Percentiles rank a stretch among this genome's conserved stretches.
phyloP scores from a whole-genome alignment of 148 eudicot genomes.

The Amaranthus cruentus region DNA sequence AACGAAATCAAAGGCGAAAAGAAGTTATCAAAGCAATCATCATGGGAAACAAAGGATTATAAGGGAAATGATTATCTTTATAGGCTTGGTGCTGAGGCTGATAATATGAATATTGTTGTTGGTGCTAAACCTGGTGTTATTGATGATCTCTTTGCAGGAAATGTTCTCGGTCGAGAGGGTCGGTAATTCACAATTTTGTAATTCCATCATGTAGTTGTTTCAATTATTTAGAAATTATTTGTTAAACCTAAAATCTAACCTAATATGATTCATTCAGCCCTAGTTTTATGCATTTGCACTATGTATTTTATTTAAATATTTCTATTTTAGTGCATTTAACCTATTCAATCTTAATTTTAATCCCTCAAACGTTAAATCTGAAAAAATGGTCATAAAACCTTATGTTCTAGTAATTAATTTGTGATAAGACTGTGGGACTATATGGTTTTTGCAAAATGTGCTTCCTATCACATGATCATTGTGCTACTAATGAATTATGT shows the following conservation, averaged over 20 bases:
- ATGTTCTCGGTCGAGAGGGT: slow-evolving; percentile 73
- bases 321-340: too few relatives aligned
- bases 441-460: too few relatives aligned
- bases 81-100: slow-evolving; percentile 86
- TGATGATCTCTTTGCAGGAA: slow-evolving; percentile 82
- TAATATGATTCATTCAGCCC: too few relatives aligned
- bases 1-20: slow-evolving; percentile 1
- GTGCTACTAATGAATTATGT: neutral
- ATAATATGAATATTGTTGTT: slow-evolving; percentile 83
- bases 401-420: too few relatives aligned
- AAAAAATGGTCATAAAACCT: too few relatives aligned
- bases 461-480: neutral
- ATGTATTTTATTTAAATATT: too few relatives aligned
- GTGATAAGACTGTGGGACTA: too few relatives aligned
- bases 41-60: slow-evolving; percentile 85
- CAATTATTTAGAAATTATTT: neutral
- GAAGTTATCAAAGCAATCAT: slow-evolving; percentile 68
- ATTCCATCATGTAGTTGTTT: neutral
- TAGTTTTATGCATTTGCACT: too few relatives aligned
- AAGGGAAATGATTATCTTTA: slow-evolving; percentile 87
- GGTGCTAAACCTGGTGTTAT: slow-evolving; percentile 90
- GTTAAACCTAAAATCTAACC: neutral
- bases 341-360: too few relatives aligned
- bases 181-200: slow-evolving; percentile 18
- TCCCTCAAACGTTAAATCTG: too few relatives aligned